These are phyloP conservation scores for Colletotrichum scovillei DNA, from an alignment of 2,329 filamentous ascomycete genomes.

Conservation along the genomic window DNA sequence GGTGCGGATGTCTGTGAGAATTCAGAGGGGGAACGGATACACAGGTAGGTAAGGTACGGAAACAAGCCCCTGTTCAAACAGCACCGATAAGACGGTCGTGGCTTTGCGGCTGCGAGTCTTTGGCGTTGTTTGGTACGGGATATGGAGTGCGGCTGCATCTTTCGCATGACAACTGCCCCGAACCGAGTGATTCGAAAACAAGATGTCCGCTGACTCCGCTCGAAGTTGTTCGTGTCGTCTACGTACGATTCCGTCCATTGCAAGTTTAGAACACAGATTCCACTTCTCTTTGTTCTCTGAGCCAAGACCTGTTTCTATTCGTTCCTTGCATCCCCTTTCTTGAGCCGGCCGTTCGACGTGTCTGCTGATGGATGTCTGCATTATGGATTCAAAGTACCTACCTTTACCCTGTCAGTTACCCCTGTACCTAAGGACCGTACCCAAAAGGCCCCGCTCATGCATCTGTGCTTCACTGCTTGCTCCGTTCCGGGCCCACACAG, in stretches of 20 bases:
- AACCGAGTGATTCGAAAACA: neutral
- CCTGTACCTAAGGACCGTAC: neutral
- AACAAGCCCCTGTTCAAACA: conserved; percentile 30
- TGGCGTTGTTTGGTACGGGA: conserved; percentile 1
- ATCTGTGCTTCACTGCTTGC: neutral
- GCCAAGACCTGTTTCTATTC: neutral
- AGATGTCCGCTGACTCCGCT: neutral
- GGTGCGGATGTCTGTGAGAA: neutral
- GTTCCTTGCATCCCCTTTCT: neutral
- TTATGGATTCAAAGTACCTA: neutral
- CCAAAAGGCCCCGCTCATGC: neutral
- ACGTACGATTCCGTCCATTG: neutral
- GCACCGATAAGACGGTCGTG: conserved; percentile 15
- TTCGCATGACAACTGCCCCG: conserved; percentile 27
- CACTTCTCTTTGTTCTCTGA: neutral
- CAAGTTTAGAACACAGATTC: neutral
- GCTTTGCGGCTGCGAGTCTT: conserved; percentile 12
- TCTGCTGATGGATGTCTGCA: neutral
- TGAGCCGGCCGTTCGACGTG: neutral
- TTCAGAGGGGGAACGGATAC: neutral
- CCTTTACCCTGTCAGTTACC: neutral
- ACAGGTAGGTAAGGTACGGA: conserved; percentile 13
- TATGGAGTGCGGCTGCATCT: neutral
- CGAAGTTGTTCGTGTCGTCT: neutral
- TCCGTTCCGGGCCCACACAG: conserved; percentile 20